These are phyloP conservation scores for Clarireedia paspali DNA, from an alignment of 2,329 filamentous ascomycete genomes.

Conservation along the genomic window DNA sequence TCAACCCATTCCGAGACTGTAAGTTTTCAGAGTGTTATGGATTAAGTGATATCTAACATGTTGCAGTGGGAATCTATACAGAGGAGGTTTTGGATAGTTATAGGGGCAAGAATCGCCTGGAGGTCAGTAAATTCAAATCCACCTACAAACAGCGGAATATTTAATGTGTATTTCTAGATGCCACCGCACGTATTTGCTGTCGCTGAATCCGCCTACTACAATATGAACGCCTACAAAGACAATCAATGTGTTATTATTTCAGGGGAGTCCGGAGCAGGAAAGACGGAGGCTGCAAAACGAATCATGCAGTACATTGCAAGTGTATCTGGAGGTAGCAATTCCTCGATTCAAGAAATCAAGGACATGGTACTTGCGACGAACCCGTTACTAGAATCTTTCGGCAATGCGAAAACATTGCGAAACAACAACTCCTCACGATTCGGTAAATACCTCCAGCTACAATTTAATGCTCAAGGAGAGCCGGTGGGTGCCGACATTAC, in stretches of 20 bases:
- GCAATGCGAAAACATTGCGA: constrained; percentile 93
- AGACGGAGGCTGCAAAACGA: constrained; percentile 96
- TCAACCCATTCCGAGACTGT: constrained; percentile 93
- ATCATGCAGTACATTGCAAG: constrained; percentile 99
- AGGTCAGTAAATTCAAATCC: constrained; percentile 39
- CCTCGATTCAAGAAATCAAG: constrained; percentile 90
- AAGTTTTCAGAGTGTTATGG: constrained; percentile 29
- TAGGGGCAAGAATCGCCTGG: constrained; percentile 91
- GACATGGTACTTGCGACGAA: constrained; percentile 99
- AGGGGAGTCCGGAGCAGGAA: constrained; percentile 94
- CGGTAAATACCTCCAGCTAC: constrained; percentile 95
- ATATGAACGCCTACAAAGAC: constrained; percentile 99
- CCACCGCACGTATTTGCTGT: constrained; percentile 96
- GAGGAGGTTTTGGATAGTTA: constrained; percentile 90
- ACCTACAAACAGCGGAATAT: not conserved
- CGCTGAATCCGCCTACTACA: constrained; percentile 94
- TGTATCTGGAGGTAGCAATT: constrained; percentile 69
- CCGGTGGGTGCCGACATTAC: constrained; percentile 96
- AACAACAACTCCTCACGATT: constrained; percentile 99
- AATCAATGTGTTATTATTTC: constrained; percentile 99
- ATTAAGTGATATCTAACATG: constrained; percentile 30
- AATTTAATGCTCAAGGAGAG: constrained; percentile 88
- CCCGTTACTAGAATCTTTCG: constrained; percentile 92
- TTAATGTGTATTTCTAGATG: constrained; percentile 37
- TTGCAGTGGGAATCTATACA: constrained; percentile 85